Evolutionary conservation across 352 stramenopile species (phyloP).

Genomic region (Chloridella minuta): DNA sequence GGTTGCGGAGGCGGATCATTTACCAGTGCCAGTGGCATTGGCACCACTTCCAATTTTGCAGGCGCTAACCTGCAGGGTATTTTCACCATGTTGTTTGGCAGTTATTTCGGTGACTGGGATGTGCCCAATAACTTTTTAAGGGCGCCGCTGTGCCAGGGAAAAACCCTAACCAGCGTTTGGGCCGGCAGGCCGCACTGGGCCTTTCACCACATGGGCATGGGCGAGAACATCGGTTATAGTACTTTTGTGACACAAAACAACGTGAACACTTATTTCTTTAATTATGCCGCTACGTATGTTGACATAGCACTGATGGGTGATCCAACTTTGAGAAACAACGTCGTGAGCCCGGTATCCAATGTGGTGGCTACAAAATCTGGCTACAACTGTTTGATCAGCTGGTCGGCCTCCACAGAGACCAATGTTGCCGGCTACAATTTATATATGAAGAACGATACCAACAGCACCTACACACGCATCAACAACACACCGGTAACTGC

Average conservation of each 20-base stretch:
- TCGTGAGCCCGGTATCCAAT: not conserved
- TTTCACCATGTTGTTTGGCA: not conserved
- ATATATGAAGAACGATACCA: not conserved
- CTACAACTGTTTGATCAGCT: not conserved
- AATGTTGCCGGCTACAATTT: not conserved
- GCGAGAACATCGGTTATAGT: not conserved
- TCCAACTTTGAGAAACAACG: not conserved
- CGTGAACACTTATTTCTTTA: not conserved
- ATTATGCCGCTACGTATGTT: too few species aligned
- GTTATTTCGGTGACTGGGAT: not conserved
- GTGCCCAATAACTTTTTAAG: not conserved
- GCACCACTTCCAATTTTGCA: not conserved
- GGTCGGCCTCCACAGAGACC: not conserved
- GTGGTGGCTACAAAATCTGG: not conserved
- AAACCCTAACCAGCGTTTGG: not conserved
- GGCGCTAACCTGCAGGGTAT: not conserved
- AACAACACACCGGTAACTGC: not conserved
- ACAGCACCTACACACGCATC: not conserved
- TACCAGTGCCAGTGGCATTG: not conserved
- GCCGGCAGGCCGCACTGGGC: not conserved
- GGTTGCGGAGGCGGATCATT: not conserved
- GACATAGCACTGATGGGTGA: not conserved
- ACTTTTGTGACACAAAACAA: not conserved
- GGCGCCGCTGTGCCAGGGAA: not conserved
- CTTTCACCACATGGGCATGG: not conserved